phyloP scores from a whole-genome alignment of 345 rosid genomes.

The Syzygium jambos region DNA sequence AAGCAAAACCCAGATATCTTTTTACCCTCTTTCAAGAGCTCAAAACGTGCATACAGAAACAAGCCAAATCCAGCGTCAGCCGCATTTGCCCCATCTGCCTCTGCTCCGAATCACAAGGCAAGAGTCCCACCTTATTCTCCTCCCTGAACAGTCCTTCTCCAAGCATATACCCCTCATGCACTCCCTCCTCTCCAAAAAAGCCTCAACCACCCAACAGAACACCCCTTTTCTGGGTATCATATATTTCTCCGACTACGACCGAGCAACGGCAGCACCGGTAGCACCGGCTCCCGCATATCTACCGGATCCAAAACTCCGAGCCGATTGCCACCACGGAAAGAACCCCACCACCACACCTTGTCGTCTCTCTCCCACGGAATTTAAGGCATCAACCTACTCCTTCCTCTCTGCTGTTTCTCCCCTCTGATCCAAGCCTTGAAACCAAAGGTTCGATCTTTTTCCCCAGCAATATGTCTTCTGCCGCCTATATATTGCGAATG shows the following conservation, averaged over 20 bases:
- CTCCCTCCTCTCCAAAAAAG: not conserved
- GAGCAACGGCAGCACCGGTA: not conserved
- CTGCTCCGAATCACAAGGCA: constrained; percentile 53
- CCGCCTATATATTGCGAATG: not conserved
- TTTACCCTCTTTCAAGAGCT: not conserved
- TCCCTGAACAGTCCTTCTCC: constrained; percentile 25
- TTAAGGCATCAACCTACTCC: not conserved
- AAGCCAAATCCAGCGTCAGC: constrained; percentile 24
- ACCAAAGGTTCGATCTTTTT: not conserved
- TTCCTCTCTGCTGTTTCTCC: not conserved
- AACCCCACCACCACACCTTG: not conserved
- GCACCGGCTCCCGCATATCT: not conserved
- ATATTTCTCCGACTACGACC: not conserved
- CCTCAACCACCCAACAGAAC: not conserved
- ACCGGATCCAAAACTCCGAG: not conserved
- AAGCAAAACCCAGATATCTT: not conserved
- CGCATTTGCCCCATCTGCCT: constrained; percentile 81
- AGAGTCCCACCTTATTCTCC: constrained; percentile 43
- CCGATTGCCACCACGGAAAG: not conserved
- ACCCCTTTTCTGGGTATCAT: not conserved
- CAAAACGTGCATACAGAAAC: not conserved
- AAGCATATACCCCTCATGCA: constrained; percentile 14
- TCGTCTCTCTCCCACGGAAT: not conserved
- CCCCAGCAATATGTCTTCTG: not conserved
- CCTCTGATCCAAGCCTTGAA: not conserved